Conservation (phyloP, 306 rosid genomes). For the Benincasa hispida region DNA sequence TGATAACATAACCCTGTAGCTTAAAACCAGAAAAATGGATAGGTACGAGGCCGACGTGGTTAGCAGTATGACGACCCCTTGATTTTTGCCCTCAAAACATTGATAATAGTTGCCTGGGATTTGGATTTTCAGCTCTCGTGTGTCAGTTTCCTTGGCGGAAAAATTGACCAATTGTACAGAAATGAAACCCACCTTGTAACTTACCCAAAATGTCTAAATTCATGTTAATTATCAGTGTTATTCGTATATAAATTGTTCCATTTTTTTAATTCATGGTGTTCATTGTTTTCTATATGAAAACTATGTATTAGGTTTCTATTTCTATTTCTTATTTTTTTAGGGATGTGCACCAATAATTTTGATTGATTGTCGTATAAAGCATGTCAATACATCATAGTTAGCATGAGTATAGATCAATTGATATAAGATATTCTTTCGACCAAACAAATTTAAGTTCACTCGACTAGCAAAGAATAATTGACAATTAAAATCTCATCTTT, state of each 20-base stretch:
- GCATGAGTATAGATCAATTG: too few species aligned
- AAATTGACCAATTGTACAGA: conserved; percentile 2
- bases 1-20: not conserved
- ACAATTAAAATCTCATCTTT: too few species aligned
- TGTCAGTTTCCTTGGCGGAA: not conserved
- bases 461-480: too few species aligned
- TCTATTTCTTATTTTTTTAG: too few species aligned
- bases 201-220: not conserved
- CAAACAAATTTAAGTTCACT: too few species aligned
- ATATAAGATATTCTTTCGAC: too few species aligned
- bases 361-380: too few species aligned
- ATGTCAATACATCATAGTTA: too few species aligned
- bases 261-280: not conserved
- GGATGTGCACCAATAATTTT: too few species aligned
- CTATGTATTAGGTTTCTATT: too few species aligned
- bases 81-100: not conserved
- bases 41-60: not conserved
- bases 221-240: not conserved
- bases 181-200: not conserved
- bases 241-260: not conserved
- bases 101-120: not conserved
- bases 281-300: too few species aligned
- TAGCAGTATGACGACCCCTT: not conserved
- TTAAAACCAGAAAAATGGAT: not conserved
- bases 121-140: not conserved